These are phyloP conservation scores for cucumber (Cucumis sativus) DNA, from an alignment of 306 rosid species.

Conservation along the genomic window DNA sequence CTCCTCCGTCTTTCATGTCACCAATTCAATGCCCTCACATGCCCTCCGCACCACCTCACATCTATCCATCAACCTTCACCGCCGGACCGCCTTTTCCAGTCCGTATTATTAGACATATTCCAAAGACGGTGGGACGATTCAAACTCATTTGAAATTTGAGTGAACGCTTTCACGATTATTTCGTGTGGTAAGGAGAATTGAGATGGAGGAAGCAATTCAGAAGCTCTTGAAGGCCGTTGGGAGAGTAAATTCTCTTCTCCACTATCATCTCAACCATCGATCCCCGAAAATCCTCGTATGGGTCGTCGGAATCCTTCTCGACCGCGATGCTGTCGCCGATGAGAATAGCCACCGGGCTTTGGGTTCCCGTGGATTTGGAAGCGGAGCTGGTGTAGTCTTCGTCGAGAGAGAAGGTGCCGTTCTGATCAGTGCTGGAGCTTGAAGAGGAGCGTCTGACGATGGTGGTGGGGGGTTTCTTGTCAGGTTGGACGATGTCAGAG, in stretches of 20 bases:
- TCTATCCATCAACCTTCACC: neutral
- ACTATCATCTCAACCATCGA: slow-evolving; percentile 85
- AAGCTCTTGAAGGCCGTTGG: slow-evolving; percentile 57
- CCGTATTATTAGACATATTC: neutral
- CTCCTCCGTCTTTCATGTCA: neutral
- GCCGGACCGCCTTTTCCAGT: neutral
- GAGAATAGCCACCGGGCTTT: neutral
- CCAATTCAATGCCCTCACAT: neutral
- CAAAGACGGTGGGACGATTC: slow-evolving; percentile 31
- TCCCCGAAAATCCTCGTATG: slow-evolving; percentile 61
- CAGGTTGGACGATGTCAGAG: neutral
- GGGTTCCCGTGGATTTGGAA: neutral
- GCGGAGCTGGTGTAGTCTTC: slow-evolving; percentile 2
- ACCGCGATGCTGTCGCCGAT: slow-evolving; percentile 51
- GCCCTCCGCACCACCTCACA: neutral
- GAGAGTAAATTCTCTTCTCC: slow-evolving; percentile 68
- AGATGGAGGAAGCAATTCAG: slow-evolving; percentile 74
- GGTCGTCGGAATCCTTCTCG: slow-evolving; percentile 80
- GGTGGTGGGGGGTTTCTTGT: neutral
- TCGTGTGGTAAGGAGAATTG: slow-evolving; percentile 60
- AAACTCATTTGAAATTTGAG: slow-evolving; percentile 74
- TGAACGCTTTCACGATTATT: slow-evolving; percentile 62
- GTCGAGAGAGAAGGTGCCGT: neutral
- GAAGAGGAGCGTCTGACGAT: neutral
- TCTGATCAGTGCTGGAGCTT: neutral